Percentiles rank a stretch among this genome's conserved stretches.
These are phyloP conservation scores for Cystobasidium onofrii DNA, from an alignment of 768 basidiomycete genomes.

Conservation along the genomic window DNA sequence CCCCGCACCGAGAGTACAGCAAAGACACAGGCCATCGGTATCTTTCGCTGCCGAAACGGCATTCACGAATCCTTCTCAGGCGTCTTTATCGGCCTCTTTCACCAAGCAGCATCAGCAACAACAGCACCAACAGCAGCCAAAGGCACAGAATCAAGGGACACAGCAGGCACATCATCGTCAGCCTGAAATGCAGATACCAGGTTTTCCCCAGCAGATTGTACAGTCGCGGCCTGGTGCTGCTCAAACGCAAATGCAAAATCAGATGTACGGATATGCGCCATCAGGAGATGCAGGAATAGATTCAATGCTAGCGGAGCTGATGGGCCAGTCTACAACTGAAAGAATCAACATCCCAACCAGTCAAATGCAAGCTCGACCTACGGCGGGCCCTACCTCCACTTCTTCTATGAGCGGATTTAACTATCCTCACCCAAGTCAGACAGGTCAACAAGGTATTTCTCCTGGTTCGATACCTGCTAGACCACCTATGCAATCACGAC, in stretches of 20 bases:
- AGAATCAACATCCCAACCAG: background rate
- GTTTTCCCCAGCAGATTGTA: no score
- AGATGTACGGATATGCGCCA: background rate
- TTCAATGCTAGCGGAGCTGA: background rate
- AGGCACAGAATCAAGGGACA: background rate
- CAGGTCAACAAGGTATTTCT: background rate
- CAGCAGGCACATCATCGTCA: no score
- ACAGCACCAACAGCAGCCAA: background rate
- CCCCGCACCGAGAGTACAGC: background rate
- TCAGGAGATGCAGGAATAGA: background rate
- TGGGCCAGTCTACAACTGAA: background rate
- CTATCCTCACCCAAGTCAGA: no score
- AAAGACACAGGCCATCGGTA: background rate
- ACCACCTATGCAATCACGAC: background rate
- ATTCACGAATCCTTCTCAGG: background rate
- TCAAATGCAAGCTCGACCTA: no score
- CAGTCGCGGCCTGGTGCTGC: background rate
- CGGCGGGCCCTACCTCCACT: no score
- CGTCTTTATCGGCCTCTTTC: background rate
- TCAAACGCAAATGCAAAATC: background rate
- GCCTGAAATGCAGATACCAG: no score
- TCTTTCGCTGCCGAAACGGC: background rate
- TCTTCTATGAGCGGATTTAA: no score
- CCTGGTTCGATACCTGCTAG: background rate
- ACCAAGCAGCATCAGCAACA: no score